Conservation (phyloP, 495 filamentous ascomycete species). For the Daldinia vernicosa region DNA sequence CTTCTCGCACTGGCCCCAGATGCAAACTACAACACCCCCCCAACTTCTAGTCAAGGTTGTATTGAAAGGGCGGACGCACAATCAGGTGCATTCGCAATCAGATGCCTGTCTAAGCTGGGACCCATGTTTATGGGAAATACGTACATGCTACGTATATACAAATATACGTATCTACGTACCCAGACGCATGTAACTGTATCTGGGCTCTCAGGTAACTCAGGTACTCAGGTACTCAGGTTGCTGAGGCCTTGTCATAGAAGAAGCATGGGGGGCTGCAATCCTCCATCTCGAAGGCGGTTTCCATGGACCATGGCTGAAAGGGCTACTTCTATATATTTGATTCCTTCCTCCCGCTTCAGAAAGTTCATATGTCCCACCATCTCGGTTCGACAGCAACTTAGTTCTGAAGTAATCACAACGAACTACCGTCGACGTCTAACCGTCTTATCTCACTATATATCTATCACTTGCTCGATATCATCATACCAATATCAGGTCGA, state of each 20-base stretch:
- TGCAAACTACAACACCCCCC: background rate
- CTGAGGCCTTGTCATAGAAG: conserved; percentile 3
- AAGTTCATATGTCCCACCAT: conserved; percentile 39
- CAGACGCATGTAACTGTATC: conserved; percentile 1
- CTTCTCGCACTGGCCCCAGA: conserved; percentile 39
- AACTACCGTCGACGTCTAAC: conserved; percentile 2
- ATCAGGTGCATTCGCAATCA: conserved; percentile 43
- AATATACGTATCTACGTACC: background rate
- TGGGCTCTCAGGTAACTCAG: conserved; percentile 1
- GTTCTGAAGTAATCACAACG: conserved; percentile 28
- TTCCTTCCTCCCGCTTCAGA: conserved; percentile 37
- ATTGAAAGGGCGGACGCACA: conserved; percentile 45
- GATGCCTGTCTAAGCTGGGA: conserved; percentile 37
- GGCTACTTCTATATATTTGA: conserved; percentile 41
- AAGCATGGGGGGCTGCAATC: background rate
- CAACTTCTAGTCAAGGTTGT: conserved; percentile 34
- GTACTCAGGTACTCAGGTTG: background rate
- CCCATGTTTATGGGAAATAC: conserved; percentile 27
- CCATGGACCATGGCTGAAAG: conserved; percentile 27
- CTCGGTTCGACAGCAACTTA: conserved; percentile 28
- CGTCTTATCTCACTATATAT: background rate
- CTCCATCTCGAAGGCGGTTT: conserved; percentile 35
- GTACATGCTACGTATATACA: conserved; percentile 26
- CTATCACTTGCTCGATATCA: conserved; percentile 8
- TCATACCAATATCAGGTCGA: conserved; percentile 1